Percentiles rank a stretch among this genome's conserved stretches.
Conservation (phyloP, 768 basidiomycete genomes). For the Nidularia pulvinata region DNA sequence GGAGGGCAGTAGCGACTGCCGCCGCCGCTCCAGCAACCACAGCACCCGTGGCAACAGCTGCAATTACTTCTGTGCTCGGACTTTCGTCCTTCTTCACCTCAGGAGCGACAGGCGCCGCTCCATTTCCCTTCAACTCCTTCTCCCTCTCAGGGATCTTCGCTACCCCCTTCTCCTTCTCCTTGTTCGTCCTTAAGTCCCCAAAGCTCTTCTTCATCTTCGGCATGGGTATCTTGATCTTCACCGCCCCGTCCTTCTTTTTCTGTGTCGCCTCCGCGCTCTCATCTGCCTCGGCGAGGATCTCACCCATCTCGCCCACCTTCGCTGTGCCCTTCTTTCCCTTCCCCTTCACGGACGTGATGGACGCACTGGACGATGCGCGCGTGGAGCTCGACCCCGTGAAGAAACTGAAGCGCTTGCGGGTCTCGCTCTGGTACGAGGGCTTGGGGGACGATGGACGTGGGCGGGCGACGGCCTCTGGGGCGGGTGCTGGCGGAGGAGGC, state of each 20-base stretch:
- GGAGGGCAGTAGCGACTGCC: constrained; percentile 3
- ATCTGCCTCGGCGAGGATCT: constrained; percentile 58
- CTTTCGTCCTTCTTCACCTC: too few species aligned
- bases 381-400: constrained; percentile 35
- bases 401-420: constrained; percentile 63
- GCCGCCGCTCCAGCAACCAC: constrained; percentile 16
- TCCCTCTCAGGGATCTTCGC: too few species aligned
- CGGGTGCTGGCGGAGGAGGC: constrained; percentile 27
- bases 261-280: constrained; percentile 16
- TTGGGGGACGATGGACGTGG: constrained; percentile 21
- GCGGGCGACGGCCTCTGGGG: constrained; percentile 8
- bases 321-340: too few species aligned
- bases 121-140: too few species aligned
- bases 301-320: constrained; percentile 71
- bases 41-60: constrained; percentile 14
- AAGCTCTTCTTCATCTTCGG: background rate
- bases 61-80: constrained; percentile 4
- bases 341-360: constrained; percentile 23
- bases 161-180: constrained; percentile 3
- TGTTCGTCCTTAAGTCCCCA: background rate
- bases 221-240: constrained; percentile 21
- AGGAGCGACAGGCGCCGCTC: too few species aligned
- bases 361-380: constrained; percentile 21
- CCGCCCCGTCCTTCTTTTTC: background rate
- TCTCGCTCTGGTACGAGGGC: background rate